Evolutionary conservation across 1,139 yeast species (phyloP), one percentile per base, ranked within the genome.

Genomic region (Pichia sp.): DNA sequence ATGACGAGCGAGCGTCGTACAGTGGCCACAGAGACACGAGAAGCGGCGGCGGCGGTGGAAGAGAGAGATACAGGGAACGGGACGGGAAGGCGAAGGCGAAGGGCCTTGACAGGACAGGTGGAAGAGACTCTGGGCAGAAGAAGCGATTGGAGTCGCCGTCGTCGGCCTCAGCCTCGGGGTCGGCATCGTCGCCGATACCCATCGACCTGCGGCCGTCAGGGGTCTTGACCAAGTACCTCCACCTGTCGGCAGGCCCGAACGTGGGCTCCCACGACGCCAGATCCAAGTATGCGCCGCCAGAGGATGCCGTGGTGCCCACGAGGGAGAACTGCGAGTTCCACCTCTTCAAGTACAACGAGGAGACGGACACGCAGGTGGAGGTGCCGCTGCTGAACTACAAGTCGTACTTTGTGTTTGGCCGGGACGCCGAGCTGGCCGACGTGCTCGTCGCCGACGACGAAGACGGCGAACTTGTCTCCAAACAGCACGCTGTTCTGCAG

Each of bases 401-500:
- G 46, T 65, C 70, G 0, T 65, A 48, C 45, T 61, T 61, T 38
- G 45, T 78, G 3, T 62, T 81, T 12, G 87, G 87, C 0, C 68
- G 84, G 43, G 82, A 78, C 56, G 61, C 63, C 3, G 66, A 71
- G 10, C 63, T 76, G 0, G 75, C 74, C 29, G 82, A 81, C 61
- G 72, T 81, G 2, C 65, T 69, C 14, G 65, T 79, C 2, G n/a
- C 45, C 9, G 41, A 48, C n/a, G 55, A 51, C 1, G 60, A 56
- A 36, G 71, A 72, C 17, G 76, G 77, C 50, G 72, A 71, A 20
- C 67, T 77, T 1, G 75, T 79, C 46, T 78, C 84, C 1, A 75
- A 76, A 54, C 80, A 78, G 61, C 87, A 82, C 60, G 83, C 85
- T 9, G 86, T 75, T 1, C 68, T 83, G 10, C 87, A 82, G 60